These are phyloP conservation scores for Gossypium stocksii DNA, from an alignment of 345 rosid genomes.

Conservation along the genomic window DNA sequence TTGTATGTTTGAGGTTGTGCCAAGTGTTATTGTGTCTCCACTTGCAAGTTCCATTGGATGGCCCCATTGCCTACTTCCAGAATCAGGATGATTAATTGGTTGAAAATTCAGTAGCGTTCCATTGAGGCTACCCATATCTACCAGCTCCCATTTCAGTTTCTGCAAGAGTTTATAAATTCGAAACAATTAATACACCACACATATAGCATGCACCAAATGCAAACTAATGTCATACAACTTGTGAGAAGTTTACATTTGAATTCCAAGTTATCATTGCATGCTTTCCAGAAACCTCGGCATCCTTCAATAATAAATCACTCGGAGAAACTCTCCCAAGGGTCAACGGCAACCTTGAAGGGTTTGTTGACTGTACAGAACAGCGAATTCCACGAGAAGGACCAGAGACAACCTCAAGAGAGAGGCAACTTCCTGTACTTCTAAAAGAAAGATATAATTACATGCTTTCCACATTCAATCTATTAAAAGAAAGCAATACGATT, in stretches of 20 bases:
- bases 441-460: constrained; percentile 48
- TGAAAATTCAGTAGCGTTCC: constrained; percentile 86
- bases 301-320: constrained; percentile 66
- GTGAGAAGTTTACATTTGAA: constrained; percentile 46
- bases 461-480: constrained; percentile 36
- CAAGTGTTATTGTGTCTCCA: constrained; percentile 82
- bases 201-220: constrained; percentile 9
- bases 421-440: constrained; percentile 95
- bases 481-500: constrained; percentile 18
- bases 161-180: constrained; percentile 32
- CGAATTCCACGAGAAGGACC: constrained; percentile 78
- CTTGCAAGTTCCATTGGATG: constrained; percentile 65
- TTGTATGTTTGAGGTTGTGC: constrained; percentile 65
- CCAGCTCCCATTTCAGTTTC: constrained; percentile 92
- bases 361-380: constrained; percentile 52
- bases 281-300: constrained; percentile 94
- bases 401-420: constrained; percentile 77
- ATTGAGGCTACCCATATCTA: constrained; percentile 96
- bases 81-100: constrained; percentile 55
- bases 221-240: constrained; percentile 15
- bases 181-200: constrained; percentile 17
- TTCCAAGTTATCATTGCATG: constrained; percentile 97
- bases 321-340: constrained; percentile 88
- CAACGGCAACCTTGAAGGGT: constrained; percentile 66
- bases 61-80: constrained; percentile 79